These are phyloP conservation scores for Fusarium multiceps DNA, from an alignment of 2,329 filamentous ascomycete genomes.

Conservation along the genomic window DNA sequence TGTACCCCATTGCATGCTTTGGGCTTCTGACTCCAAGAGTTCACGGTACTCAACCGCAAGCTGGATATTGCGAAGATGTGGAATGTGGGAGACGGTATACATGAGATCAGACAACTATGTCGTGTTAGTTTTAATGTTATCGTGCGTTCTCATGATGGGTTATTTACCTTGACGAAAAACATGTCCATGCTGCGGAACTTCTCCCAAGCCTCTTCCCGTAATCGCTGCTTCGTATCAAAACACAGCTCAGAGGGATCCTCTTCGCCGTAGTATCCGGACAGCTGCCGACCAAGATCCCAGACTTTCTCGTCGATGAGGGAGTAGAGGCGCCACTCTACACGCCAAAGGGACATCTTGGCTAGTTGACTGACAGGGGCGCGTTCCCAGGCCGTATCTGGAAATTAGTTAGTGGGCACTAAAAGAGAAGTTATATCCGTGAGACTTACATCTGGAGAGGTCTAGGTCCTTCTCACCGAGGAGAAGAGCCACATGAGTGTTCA, in stretches of 20 bases:
- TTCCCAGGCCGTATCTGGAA: constrained; percentile 69
- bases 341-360: constrained; percentile 70
- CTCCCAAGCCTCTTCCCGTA: constrained; percentile 62
- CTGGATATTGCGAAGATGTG: constrained; percentile 67
- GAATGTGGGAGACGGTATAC: constrained; percentile 65
- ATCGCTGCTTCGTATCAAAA: constrained; percentile 57
- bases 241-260: constrained; percentile 58
- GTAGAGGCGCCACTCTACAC: constrained; percentile 67
- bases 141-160: constrained; percentile 24
- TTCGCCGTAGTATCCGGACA: constrained; percentile 63
- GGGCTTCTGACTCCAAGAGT: constrained; percentile 62
- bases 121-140: constrained; percentile 15
- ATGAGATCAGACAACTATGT: constrained; percentile 70
- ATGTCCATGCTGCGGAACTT: constrained; percentile 68
- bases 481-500: constrained; percentile 72
- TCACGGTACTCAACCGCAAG: constrained; percentile 71
- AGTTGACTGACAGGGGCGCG: constrained; percentile 63
- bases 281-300: constrained; percentile 64
- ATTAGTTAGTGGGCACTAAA: constrained; percentile 6
- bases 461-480: constrained; percentile 74
- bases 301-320: constrained; percentile 62
- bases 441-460: constrained; percentile 68
- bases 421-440: background rate
- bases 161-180: constrained; percentile 77
- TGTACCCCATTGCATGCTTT: constrained; percentile 55